Evolutionary conservation across 2,329 filamentous ascomycete genomes (phyloP), one percentile per base, ranked within the genome.

Genomic region (Plectosphaerella sp.): DNA sequence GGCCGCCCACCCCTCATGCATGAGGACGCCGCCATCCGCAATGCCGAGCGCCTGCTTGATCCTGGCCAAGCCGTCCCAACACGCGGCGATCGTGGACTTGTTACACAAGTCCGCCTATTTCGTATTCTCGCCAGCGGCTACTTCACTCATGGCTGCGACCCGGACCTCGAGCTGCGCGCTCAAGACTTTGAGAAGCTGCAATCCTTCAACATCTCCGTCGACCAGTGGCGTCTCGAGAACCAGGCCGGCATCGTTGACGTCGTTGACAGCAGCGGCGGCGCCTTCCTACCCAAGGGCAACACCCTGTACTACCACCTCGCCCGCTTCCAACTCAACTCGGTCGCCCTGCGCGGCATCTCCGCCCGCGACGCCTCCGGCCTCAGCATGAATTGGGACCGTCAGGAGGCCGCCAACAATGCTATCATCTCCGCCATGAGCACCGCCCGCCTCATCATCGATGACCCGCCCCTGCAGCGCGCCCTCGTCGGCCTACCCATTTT

Each of bases 401-500:
- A 45, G 14, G 50, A 55, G 48, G 50, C 47, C 39, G 58, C 58
- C 22, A 61, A 58, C 4, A 69, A 62, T 25, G 69, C 68, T 3
- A 62, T 64, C 11, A 58, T 52, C 2, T 58, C 58, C 1, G 58
- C 55, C 3, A 51, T 50, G 6, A 59, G 57, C n/a, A 88, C 65
- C 25, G 57, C 70, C 8, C 59, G 61, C 15, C 61, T 67, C 33
- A 61, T 69, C 1, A 52, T 69, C 0, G 62, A 64, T 18, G 67
- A 70, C 41, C 59, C 61, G 5, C 67, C 69, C 46, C 62, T 70
- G 35, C 57, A 62, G 4, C 56, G 60, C 12, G 59, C 62, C 2
- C 55, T 71, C 12, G 60, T 66, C n/a, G 67, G 67, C 22, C 63
- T 66, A 12, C 68, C 67, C 1, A 55, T 70, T 8, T 70, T 67